A percentile compares a stretch with the other conserved stretches of the same genome.
Evolutionary conservation across 306 rosid genomes (phyloP).

Genomic region (Pyrus betulifolia): DNA sequence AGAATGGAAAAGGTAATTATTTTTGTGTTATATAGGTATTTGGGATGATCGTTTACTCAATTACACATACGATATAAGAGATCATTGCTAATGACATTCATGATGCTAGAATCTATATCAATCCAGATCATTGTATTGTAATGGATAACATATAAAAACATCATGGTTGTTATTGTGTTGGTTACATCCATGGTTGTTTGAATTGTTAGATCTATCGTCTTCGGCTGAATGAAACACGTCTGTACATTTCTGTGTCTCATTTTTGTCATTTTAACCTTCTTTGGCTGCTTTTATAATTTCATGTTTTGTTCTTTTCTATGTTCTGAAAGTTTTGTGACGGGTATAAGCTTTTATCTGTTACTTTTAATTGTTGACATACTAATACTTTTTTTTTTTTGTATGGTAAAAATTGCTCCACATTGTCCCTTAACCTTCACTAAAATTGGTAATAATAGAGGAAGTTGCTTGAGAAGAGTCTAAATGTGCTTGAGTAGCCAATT

Average conservation of each 20-base stretch:
- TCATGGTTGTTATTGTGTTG: not conserved
- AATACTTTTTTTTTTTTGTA: not conserved
- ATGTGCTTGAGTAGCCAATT: not conserved
- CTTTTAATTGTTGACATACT: not conserved
- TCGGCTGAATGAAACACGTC: not conserved
- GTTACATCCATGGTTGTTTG: not conserved
- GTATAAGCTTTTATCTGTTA: not conserved
- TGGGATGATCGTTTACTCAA: not conserved
- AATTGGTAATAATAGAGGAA: not conserved
- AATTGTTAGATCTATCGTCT: not conserved
- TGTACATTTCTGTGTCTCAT: not conserved
- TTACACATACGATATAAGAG: not conserved
- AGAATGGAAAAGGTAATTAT: constrained; percentile 35
- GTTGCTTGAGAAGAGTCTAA: not conserved
- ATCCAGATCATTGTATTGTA: not conserved
- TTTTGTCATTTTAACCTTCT: not conserved
- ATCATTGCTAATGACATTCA: not conserved
- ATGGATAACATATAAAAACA: not conserved
- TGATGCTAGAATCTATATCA: not conserved
- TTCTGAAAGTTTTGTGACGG: not conserved
- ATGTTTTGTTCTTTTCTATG: not conserved
- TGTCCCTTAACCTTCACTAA: not conserved
- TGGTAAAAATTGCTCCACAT: not conserved
- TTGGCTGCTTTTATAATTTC: not conserved
- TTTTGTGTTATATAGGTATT: not conserved